Evolutionary conservation across 2,329 filamentous ascomycete species (phyloP).

Genomic region (Colletotrichum higginsianum): DNA sequence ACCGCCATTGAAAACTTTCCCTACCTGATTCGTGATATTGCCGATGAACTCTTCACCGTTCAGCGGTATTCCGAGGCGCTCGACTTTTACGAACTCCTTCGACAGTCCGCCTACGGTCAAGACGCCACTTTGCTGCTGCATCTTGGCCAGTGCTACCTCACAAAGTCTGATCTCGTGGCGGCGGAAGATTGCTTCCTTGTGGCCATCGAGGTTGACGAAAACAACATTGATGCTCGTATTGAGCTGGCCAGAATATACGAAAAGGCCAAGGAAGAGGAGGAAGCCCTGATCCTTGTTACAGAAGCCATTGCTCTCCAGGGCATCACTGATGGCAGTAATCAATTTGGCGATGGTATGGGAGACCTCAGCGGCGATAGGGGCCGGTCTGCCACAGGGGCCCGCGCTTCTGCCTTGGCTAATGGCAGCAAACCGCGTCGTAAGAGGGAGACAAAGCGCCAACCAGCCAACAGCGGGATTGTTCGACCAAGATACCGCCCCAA

Average conservation of each 20-base stretch:
- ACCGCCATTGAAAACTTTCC: conserved; percentile 68
- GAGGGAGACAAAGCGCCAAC: conserved; percentile 12
- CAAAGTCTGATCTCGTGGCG: conserved; percentile 73
- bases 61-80: conserved; percentile 60
- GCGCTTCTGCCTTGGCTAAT: conserved; percentile 13
- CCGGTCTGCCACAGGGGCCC: conserved; percentile 5
- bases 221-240: conserved; percentile 82
- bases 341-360: conserved; percentile 1
- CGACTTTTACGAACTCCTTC: conserved; percentile 70
- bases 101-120: conserved; percentile 61
- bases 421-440: conserved; percentile 30
- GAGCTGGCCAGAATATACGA: conserved; percentile 90
- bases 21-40: conserved; percentile 83
- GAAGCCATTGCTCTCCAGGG: conserved; percentile 79
- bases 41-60: conserved; percentile 61
- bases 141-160: conserved; percentile 78
- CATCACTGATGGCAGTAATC: conserved; percentile 54
- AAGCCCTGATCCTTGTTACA: conserved; percentile 82
- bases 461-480: conserved; percentile 49
- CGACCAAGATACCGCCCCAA: conserved; percentile 60
- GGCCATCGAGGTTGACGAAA: conserved; percentile 79
- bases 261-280: conserved; percentile 78
- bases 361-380: background rate
- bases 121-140: conserved; percentile 69
- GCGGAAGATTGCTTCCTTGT: conserved; percentile 85